phyloP scores from a whole-genome alignment of 106 monocot species.

The Phalaenopsis equestris region DNA sequence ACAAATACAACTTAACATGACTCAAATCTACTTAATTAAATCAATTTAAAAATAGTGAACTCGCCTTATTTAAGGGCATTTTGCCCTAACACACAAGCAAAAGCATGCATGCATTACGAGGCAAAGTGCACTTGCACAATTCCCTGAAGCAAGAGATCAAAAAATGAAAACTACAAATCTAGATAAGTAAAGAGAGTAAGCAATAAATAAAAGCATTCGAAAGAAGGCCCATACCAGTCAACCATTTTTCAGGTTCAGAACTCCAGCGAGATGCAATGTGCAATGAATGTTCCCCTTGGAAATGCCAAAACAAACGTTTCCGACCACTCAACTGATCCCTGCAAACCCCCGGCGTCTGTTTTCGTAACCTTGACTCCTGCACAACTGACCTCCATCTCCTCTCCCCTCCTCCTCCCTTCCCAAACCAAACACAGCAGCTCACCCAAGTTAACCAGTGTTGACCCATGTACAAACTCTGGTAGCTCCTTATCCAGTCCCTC shows the following conservation, averaged over 20 bases:
- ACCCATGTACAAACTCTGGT: conserved; percentile 60
- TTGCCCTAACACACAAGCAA: no score
- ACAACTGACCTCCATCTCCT: conserved; percentile 29
- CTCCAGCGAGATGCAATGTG: conserved; percentile 50
- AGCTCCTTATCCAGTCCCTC: conserved; percentile 50
- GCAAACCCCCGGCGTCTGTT: conserved; percentile 19
- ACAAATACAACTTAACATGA: no score
- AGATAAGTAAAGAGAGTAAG: no score
- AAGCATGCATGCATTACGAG: no score
- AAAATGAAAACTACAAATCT: no score
- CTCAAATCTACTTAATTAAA: no score
- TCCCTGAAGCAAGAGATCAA: no score
- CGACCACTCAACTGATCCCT: conserved; percentile 33
- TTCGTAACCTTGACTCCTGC: conserved; percentile 41
- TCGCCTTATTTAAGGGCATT: no score
- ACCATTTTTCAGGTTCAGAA: conserved; percentile 18
- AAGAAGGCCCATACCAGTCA: neutral
- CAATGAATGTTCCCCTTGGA: conserved; percentile 32
- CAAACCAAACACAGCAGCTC: conserved; percentile 60
- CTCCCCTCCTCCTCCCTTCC: conserved; percentile 32
- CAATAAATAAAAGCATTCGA: no score
- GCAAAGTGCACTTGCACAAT: no score
- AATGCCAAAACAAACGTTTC: conserved; percentile 19
- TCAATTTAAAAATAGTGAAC: no score
- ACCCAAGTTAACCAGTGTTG: conserved; percentile 41